Conservation (phyloP, 331 rosid genomes). For the Pyracantha coccinea region DNA sequence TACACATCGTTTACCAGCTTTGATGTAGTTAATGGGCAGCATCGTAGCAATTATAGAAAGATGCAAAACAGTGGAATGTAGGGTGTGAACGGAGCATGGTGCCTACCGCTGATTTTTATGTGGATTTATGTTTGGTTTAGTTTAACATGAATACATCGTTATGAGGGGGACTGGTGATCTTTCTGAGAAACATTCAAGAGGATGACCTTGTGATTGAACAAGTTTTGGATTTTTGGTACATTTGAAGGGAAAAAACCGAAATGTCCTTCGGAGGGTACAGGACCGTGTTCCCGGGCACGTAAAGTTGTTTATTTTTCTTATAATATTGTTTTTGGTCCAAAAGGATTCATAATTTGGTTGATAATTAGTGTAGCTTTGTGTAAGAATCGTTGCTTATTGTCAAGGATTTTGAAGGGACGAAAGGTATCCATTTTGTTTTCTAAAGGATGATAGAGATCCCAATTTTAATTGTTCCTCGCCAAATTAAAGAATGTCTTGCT, state of each 20-base stretch:
- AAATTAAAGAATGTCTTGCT: no score
- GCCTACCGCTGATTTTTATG: no score
- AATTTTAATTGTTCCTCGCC: no score
- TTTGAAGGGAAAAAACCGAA: background rate
- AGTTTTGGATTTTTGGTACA: background rate
- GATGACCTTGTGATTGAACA: background rate
- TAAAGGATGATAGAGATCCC: background rate
- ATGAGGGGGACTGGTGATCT: background rate
- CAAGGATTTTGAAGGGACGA: no score
- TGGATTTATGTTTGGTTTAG: background rate
- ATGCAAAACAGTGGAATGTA: background rate
- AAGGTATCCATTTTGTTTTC: background rate
- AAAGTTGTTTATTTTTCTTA: background rate
- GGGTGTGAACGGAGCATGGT: background rate
- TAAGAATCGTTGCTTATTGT: background rate
- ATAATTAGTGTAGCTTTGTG: background rate
- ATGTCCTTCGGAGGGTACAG: background rate
- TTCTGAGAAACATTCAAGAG: background rate
- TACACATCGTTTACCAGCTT: background rate
- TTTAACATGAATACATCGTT: background rate
- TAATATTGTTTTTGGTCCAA: background rate
- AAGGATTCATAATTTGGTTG: background rate
- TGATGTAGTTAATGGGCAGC: background rate
- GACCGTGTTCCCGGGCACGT: background rate
- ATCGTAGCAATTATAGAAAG: background rate